Conservation (phyloP, 2,329 filamentous ascomycete genomes). For the Cadophora luteo-olivacea region DNA sequence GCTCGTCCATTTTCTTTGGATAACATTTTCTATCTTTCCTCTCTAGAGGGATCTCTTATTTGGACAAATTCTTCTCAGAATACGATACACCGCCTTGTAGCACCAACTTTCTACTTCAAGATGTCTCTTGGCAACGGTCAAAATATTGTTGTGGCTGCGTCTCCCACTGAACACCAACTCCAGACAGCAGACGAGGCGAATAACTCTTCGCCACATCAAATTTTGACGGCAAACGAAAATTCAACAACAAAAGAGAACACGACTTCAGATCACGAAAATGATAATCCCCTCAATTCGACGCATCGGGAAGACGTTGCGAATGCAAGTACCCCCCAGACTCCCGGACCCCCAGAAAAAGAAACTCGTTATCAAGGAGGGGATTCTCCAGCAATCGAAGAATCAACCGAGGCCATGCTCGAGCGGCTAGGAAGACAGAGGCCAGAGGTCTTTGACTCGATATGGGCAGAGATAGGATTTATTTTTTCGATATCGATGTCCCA, state of each 20-base stretch:
- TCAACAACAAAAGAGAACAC: background rate
- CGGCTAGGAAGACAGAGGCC: conserved; percentile 64
- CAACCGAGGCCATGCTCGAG: conserved; percentile 51
- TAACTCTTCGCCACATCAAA: conserved; percentile 4
- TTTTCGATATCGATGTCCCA: conserved; percentile 66
- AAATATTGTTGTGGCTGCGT: background rate
- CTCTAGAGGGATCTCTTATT: background rate
- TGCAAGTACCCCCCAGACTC: conserved; percentile 17
- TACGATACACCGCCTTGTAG: background rate
- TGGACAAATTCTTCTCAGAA: background rate
- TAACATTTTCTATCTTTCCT: background rate
- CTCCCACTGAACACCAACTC: background rate
- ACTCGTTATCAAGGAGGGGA: conserved; percentile 17
- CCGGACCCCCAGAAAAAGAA: conserved; percentile 27
- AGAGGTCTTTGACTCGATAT: conserved; percentile 55
- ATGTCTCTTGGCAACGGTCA: conserved; percentile 3
- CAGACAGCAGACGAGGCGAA: background rate
- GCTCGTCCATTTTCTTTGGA: conserved; percentile 7
- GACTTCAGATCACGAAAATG: background rate
- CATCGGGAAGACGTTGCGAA: conserved; percentile 21
- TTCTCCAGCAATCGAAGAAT: conserved; percentile 38
- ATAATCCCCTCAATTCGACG: background rate
- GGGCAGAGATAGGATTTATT: conserved; percentile 63
- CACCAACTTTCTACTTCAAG: background rate
- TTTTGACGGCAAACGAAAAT: background rate